phyloP scores from a whole-genome alignment of 108 stramenopile species.

The Epithemia pelagica region DNA sequence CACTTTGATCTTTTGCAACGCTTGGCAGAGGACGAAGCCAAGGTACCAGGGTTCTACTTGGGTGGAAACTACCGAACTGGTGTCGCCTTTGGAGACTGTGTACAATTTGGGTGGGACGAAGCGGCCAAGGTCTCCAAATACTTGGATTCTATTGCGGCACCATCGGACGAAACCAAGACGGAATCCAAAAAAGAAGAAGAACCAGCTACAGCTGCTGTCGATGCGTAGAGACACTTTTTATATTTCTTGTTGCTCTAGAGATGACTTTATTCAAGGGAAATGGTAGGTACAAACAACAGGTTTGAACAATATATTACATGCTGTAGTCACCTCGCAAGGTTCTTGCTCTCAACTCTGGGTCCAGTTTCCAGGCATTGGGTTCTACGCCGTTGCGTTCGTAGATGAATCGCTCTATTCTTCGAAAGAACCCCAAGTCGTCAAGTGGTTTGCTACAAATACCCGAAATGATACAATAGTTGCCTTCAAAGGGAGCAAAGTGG shows the following conservation, averaged over 20 bases:
- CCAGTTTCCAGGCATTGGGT: constrained; percentile 82
- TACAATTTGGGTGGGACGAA: constrained; percentile 86
- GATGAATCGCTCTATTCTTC: constrained; percentile 68
- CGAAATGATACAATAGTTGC: constrained; percentile 88
- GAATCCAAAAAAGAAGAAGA: background rate
- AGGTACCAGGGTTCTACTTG: constrained; percentile 64
- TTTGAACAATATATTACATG: too few relatives aligned
- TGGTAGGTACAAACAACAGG: too few relatives aligned
- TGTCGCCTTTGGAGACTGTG: constrained; percentile 94
- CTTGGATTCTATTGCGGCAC: background rate
- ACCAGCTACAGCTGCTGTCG: background rate
- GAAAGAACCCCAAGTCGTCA: constrained; percentile 78
- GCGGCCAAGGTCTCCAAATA: constrained; percentile 53
- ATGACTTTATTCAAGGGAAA: too few relatives aligned
- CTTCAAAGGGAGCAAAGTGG: constrained; percentile 85
- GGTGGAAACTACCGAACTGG: constrained; percentile 92
- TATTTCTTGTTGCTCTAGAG: too few relatives aligned
- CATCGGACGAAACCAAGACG: background rate
- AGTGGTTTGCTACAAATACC: constrained; percentile 68
- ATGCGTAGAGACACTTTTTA: too few relatives aligned
- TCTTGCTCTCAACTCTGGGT: constrained; percentile 51
- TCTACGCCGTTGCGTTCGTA: constrained; percentile 81
- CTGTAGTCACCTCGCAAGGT: constrained; percentile 65
- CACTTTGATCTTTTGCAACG: constrained; percentile 64
- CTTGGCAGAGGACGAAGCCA: constrained; percentile 47